These are phyloP conservation scores for Leishmania mexicana DNA, from an alignment of 208 protist genomes.

Conservation along the genomic window DNA sequence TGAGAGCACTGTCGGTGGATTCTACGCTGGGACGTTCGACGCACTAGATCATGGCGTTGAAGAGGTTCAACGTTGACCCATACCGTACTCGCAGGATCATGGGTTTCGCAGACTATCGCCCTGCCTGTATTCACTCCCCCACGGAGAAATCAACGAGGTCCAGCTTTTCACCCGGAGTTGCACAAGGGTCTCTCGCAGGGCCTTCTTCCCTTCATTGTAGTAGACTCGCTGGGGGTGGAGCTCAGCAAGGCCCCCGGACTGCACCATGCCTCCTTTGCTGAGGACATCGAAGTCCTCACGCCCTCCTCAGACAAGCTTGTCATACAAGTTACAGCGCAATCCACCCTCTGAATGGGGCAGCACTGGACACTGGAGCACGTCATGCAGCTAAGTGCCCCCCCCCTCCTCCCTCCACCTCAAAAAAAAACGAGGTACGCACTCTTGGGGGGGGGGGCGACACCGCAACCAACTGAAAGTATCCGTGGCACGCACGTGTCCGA, in stretches of 20 bases:
- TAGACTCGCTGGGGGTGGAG: background rate
- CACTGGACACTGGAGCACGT: background rate
- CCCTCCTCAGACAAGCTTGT: background rate
- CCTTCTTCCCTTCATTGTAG: background rate
- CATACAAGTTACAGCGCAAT: background rate
- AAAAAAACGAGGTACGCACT: background rate
- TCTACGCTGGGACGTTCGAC: background rate
- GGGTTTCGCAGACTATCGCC: background rate
- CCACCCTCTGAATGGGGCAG: background rate
- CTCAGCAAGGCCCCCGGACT: background rate
- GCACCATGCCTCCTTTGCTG: background rate
- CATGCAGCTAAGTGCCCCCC: background rate
- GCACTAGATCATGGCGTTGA: background rate
- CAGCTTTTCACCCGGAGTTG: background rate
- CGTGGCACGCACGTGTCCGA: background rate
- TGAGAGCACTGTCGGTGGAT: background rate
- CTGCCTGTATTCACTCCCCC: background rate
- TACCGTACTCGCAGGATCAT: background rate
- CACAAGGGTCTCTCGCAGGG: background rate
- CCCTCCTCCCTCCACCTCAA: too few relatives aligned
- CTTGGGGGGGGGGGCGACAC: background rate
- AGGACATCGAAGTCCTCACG: background rate
- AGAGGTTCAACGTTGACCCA: background rate
- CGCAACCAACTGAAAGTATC: background rate
- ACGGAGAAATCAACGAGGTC: background rate